A percentile compares a stretch with the other conserved stretches of the same genome.
phyloP scores from a whole-genome alignment of 345 rosid genomes.

The Arabidopsis arenosa region DNA sequence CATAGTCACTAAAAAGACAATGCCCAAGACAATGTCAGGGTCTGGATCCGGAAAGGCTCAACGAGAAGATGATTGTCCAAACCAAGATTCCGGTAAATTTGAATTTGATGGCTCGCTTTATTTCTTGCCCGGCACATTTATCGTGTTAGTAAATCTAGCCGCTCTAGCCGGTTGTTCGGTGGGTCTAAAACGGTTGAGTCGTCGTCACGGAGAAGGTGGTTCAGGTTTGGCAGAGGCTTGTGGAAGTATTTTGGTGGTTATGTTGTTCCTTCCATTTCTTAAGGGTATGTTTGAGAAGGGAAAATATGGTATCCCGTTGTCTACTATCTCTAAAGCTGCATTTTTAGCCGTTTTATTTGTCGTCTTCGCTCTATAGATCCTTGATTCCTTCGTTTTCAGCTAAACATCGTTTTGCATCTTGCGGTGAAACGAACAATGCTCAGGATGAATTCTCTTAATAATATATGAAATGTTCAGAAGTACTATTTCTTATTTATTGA shows the following conservation, averaged over 20 bases:
- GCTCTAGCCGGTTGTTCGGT: constrained; percentile 38
- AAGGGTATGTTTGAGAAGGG: constrained; percentile 62
- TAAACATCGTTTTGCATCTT: too few species aligned
- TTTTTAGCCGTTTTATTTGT: constrained; percentile 41
- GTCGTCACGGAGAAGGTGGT: constrained; percentile 9
- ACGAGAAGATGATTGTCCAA: background rate
- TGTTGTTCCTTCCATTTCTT: constrained; percentile 55
- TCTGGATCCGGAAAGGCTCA: background rate
- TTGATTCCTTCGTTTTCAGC: too few species aligned
- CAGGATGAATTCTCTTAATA: too few species aligned
- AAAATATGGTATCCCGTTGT: constrained; percentile 61
- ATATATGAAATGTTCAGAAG: too few species aligned
- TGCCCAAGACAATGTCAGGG: constrained; percentile 21
- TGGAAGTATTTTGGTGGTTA: constrained; percentile 49
- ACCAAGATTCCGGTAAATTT: constrained; percentile 34
- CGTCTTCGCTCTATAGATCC: too few species aligned
- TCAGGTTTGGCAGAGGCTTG: constrained; percentile 49
- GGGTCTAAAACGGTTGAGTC: constrained; percentile 34
- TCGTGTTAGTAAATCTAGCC: constrained; percentile 53
- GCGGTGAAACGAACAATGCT: too few species aligned
- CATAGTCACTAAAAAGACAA: constrained; percentile 58
- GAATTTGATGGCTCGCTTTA: constrained; percentile 53
- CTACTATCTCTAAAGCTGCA: constrained; percentile 58
- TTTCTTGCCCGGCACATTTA: constrained; percentile 61
- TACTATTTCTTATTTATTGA: too few species aligned